Evolutionary conservation across 192 early-diverging fungal genomes (phyloP).

Genomic region (Coemansia sp.): DNA sequence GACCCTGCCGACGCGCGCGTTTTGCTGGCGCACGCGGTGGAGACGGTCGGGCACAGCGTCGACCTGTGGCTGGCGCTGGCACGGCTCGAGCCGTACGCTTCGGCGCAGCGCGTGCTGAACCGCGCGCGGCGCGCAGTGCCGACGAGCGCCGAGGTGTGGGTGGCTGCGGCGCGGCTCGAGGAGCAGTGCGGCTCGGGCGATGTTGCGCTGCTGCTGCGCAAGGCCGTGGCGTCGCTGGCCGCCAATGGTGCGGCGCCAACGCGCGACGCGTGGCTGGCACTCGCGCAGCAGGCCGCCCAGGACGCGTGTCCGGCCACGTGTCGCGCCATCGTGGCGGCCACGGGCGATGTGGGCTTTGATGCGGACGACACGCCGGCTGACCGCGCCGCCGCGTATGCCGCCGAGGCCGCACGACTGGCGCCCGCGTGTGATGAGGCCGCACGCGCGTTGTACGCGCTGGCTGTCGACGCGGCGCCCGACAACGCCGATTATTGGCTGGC

Average conservation of each 20-base stretch:
- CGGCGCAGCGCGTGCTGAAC: conserved; percentile 90
- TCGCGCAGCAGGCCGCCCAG: conserved; percentile 81
- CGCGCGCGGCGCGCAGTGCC: conserved; percentile 83
- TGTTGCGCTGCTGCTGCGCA: conserved; percentile 45
- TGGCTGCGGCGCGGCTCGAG: conserved; percentile 89
- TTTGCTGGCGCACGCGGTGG: conserved; percentile 90
- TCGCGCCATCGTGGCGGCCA: conserved; percentile 81
- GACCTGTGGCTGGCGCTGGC: conserved; percentile 98
- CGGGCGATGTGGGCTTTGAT: conserved; percentile 65
- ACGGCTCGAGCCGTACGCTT: conserved; percentile 84
- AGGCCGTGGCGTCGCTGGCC: conserved; percentile 71
- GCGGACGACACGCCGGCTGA: conserved; percentile 77
- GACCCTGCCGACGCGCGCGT: conserved; percentile 91
- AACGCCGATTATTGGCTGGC: conserved; percentile 84
- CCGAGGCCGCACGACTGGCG: conserved; percentile 83
- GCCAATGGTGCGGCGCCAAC: conserved; percentile 57
- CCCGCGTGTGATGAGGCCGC: conserved; percentile 68
- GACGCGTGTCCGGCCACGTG: conserved; percentile 79
- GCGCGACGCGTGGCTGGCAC: conserved; percentile 88
- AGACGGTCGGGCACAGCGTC: conserved; percentile 86
- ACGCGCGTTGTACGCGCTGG: conserved; percentile 85
- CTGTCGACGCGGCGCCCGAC: conserved; percentile 73
- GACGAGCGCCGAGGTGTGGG: conserved; percentile 94
- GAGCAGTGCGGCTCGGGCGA: conserved; percentile 74
- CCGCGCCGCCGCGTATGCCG: conserved; percentile 79